Evolutionary conservation across 1,284 basidiomycete species (phyloP).

Genomic region (Rhodotorula sp.): DNA sequence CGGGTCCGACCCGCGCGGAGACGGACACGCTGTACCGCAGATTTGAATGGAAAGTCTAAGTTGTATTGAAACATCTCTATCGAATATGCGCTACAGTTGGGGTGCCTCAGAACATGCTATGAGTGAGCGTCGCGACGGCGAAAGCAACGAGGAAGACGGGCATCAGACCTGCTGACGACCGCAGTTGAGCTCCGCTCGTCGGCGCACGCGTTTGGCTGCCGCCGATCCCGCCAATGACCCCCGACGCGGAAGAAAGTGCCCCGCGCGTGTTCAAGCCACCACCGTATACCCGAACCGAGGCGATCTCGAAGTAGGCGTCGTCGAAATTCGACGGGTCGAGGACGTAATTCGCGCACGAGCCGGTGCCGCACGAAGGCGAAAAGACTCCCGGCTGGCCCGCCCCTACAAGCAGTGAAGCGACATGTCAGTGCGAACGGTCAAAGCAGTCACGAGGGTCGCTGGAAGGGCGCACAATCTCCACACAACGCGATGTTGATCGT

Average conservation of each 20-base stretch:
- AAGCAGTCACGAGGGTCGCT: too few species aligned
- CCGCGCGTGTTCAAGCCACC: conserved; percentile 6
- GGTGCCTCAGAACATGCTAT: background rate
- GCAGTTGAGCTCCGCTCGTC: background rate
- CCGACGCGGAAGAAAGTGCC: background rate
- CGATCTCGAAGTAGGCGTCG: conserved; percentile 32
- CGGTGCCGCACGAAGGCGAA: conserved; percentile 10
- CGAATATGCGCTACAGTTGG: background rate
- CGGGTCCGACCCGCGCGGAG: conserved; percentile 80
- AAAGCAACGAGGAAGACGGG: background rate
- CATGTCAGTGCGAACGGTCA: background rate
- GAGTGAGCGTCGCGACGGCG: background rate
- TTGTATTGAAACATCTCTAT: background rate
- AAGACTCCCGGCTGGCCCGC: conserved; percentile 30
- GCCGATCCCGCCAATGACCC: conserved; percentile 9
- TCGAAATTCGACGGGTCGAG: conserved; percentile 23
- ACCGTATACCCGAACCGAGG: conserved; percentile 17
- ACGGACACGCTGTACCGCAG: conserved; percentile 46
- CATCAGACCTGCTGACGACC: background rate
- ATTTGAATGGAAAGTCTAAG: conserved; percentile 30
- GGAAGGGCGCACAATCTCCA: conserved; percentile 16
- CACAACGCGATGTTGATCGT: conserved; percentile 31
- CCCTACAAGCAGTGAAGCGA: conserved; percentile 5
- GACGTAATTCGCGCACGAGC: conserved; percentile 19
- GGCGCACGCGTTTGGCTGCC: background rate